Evolutionary conservation across 2,329 filamentous ascomycete genomes (phyloP), one percentile per base, ranked within the genome.

Genomic region (Pseudogymnoascus pannorum): DNA sequence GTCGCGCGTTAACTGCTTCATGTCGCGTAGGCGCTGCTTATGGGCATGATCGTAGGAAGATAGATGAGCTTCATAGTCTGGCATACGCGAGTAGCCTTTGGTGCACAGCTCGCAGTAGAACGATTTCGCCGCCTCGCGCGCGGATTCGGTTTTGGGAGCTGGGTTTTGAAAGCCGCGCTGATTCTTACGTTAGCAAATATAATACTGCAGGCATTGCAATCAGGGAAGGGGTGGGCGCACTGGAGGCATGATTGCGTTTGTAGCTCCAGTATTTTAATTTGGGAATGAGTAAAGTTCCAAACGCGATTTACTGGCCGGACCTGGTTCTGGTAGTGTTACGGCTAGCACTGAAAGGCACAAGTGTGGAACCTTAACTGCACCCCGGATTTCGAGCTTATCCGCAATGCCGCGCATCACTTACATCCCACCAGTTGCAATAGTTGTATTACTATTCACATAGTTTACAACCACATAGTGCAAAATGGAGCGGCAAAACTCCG

Each of bases 41-140:
- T 99, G 94, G 68, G 90, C 89, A 76, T 99, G 94, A 72, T 97
- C 94, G 75, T 97, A 97, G 69, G 89, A 94, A 65, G 87, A 87
- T 61, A 97, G 89, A 74, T 99, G 94, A 6, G 92, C 88, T 75
- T 97, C 93, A 74, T 95, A 97, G 73, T 97, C 93, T 72, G 95
- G 93, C 81, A 96, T 93, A 61, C 94, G 91, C 1, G 87, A 86
- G 76, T 97, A 99, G 69, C 92, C 93, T 77, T 97, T 97, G 66
- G 88, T 86, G 78, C 94, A 97, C 60, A 97, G 84, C 40, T 87
- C 84, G 76, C 87, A 95, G 77, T 89, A 92, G 76, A 95, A 94
- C 33, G 89, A 86, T 70, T 87, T 88, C 57, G 90, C 80, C 14
- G 90, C 89, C 69, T 90, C 88, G 64, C 89, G 87, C 7, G 90